Conservation (phyloP, 1,139 yeast genomes). For the Kodamaea sp. region DNA sequence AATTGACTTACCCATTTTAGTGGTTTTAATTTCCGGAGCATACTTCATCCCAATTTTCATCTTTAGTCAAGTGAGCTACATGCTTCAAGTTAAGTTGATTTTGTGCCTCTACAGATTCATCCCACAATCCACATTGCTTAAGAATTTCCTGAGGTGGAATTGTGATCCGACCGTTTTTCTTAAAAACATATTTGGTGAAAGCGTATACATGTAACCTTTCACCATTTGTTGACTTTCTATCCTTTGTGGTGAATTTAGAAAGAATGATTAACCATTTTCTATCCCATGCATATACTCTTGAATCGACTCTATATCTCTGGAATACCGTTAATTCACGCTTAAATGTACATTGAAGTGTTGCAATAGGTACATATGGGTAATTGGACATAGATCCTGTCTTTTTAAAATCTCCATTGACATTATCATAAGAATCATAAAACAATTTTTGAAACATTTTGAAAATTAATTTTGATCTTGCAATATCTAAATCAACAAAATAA, state of each 20-base stretch:
- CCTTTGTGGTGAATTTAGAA: constrained; percentile 52
- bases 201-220: constrained; percentile 55
- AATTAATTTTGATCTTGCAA: constrained; percentile 66
- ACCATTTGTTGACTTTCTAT: constrained; percentile 12
- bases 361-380: constrained; percentile 75
- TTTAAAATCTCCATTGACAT: constrained; percentile 35
- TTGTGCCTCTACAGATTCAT: constrained; percentile 20
- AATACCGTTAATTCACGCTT: constrained; percentile 70
- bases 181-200: constrained; percentile 72
- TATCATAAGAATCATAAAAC: constrained; percentile 35
- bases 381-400: constrained; percentile 17
- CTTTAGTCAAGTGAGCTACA: too few relatives aligned
- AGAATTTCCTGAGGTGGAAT: constrained; percentile 61
- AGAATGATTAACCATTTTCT: constrained; percentile 79
- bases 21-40: too few relatives aligned
- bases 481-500: constrained; percentile 75
- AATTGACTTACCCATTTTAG: too few relatives aligned
- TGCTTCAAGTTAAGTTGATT: too few relatives aligned
- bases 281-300: constrained; percentile 78
- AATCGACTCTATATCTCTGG: constrained; percentile 50
- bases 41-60: too few relatives aligned
- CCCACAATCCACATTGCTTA: constrained; percentile 51
- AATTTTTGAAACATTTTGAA: constrained; percentile 50
- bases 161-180: constrained; percentile 66
- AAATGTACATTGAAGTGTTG: constrained; percentile 63